Conservation (phyloP, 2,329 filamentous ascomycete species). For the Stagonosporopsis vannaccii region DNA sequence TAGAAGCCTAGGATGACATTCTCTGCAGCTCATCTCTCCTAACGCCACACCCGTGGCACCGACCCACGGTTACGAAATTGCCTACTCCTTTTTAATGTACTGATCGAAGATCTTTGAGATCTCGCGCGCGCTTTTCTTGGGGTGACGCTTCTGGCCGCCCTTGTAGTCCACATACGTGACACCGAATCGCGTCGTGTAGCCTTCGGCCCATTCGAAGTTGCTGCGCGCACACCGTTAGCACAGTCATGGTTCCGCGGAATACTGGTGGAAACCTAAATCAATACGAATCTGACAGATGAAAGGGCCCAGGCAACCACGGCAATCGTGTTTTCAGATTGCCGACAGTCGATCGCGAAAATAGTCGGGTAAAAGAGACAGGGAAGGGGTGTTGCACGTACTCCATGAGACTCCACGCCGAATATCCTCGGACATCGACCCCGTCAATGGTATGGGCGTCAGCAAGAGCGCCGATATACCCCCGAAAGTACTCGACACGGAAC, state of each 20-base stretch:
- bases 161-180: conserved; percentile 85
- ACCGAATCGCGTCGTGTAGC: conserved; percentile 85
- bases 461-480: conserved; percentile 78
- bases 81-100: conserved; percentile 68
- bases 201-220: conserved; percentile 93
- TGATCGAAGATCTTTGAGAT: conserved; percentile 75
- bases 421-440: conserved; percentile 79
- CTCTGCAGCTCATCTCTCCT: conserved; percentile 20
- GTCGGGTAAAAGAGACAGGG: conserved; percentile 13
- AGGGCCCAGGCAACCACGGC: background rate
- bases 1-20: conserved; percentile 24
- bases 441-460: conserved; percentile 74
- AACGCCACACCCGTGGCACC: conserved; percentile 25
- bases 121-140: conserved; percentile 82
- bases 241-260: background rate
- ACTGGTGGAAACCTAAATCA: conserved; percentile 7
- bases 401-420: conserved; percentile 87
- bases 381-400: conserved; percentile 62
- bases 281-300: background rate
- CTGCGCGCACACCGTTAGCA: conserved; percentile 49
- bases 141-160: conserved; percentile 77
- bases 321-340: background rate
- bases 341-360: background rate
- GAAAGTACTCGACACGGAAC: conserved; percentile 81
- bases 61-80: conserved; percentile 8